Percentiles rank a stretch among this genome's conserved stretches.
phyloP scores from a whole-genome alignment of 345 rosid species.

The Syzygium jambos region DNA sequence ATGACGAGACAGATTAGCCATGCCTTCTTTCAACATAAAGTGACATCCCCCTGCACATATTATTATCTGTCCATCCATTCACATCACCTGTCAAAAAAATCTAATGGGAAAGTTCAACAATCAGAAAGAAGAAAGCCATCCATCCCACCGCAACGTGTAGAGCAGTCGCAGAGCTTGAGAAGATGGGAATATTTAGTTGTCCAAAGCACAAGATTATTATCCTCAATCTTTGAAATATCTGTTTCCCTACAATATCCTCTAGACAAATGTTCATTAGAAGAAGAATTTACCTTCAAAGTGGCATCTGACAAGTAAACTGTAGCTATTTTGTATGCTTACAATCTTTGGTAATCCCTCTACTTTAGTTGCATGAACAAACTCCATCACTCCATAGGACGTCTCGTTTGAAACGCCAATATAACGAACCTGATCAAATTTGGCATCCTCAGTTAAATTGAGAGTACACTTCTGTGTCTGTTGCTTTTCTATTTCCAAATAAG shows the following conservation, averaged over 20 bases:
- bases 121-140: not conserved
- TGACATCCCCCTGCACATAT: not conserved
- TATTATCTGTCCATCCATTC: not conserved
- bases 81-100: not conserved
- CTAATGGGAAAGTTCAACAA: not conserved
- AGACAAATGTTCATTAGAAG: not conserved
- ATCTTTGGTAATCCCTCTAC: constrained; percentile 82
- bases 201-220: not conserved
- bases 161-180: not conserved
- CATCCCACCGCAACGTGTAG: not conserved
- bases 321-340: constrained; percentile 82
- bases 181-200: not conserved
- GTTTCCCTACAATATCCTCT: not conserved
- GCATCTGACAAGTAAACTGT: constrained; percentile 63
- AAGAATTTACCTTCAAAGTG: constrained; percentile 48
- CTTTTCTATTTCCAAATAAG: not conserved
- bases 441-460: not conserved
- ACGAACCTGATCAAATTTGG: constrained; percentile 44
- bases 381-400: constrained; percentile 93
- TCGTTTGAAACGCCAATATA: constrained; percentile 88
- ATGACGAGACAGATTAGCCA: not conserved
- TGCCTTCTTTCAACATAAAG: not conserved
- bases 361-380: constrained; percentile 79
- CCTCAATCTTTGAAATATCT: not conserved
- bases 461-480: not conserved